These are phyloP conservation scores for Panicum virgatum DNA, from an alignment of 202 grass and related monocot genomes.

Conservation along the genomic window DNA sequence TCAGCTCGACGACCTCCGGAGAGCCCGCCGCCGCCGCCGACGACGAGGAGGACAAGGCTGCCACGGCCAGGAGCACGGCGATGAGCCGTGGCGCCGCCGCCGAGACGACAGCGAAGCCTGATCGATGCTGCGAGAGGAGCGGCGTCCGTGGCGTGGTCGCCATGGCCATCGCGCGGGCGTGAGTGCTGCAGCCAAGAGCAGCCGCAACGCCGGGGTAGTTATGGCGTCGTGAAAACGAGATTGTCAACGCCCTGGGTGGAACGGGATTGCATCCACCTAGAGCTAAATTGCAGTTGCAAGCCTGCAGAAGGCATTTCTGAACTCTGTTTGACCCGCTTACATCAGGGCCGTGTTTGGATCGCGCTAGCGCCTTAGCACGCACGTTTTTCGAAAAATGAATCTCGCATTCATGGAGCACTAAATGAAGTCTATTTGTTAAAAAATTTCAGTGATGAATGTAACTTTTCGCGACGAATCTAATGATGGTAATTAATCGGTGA, in stretches of 20 bases:
- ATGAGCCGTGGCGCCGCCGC: neutral
- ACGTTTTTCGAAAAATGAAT: too few relatives aligned
- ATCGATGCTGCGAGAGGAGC: neutral
- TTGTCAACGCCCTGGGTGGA: too few relatives aligned
- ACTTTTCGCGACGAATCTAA: too few relatives aligned
- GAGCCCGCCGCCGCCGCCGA: neutral
- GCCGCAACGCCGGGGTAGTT: neutral
- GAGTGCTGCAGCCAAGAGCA: neutral
- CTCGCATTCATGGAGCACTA: too few relatives aligned
- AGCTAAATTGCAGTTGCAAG: neutral
- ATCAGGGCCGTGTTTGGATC: too few relatives aligned
- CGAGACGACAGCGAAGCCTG: neutral
- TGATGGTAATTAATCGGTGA: too few relatives aligned
- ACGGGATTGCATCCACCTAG: neutral
- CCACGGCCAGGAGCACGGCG: neutral
- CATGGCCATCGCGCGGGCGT: neutral
- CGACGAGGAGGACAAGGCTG: neutral
- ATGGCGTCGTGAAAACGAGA: neutral
- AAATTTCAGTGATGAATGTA: too few relatives aligned
- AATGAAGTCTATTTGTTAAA: too few relatives aligned
- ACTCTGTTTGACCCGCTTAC: neutral
- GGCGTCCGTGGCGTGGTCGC: neutral
- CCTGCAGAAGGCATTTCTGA: neutral
- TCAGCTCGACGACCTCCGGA: slow-evolving; percentile 41
- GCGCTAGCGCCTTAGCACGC: too few relatives aligned